Conservation (phyloP, 164 flowering plant species). For the Brasenia schreberi region DNA sequence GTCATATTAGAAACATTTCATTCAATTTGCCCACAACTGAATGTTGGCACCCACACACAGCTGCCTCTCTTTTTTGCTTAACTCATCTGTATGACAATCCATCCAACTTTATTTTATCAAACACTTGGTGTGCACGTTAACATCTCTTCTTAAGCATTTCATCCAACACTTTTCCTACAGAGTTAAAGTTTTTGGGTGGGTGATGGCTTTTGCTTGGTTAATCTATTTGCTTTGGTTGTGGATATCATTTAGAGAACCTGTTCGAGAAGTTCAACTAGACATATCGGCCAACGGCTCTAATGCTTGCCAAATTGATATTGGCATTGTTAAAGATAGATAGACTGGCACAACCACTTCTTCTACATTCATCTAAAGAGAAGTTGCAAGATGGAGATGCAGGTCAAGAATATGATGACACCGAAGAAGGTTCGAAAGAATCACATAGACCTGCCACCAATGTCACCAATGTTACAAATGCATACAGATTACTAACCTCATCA, state of each 20-base stretch:
- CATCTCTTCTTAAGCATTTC: too few species aligned
- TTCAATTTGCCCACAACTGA: too few species aligned
- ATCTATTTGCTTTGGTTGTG: slow-evolving; percentile 28
- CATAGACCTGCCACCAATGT: slow-evolving; percentile 43
- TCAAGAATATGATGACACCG: slow-evolving; percentile 36
- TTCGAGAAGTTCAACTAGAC: slow-evolving; percentile 12
- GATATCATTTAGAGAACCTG: slow-evolving; percentile 35
- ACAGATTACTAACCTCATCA: slow-evolving; percentile 56
- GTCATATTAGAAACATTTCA: too few species aligned
- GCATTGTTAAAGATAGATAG: slow-evolving; percentile 32
- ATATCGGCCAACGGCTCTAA: slow-evolving; percentile 8
- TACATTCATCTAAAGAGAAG: slow-evolving; percentile 17
- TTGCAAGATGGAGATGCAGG: slow-evolving; percentile 38
- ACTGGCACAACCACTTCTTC: slow-evolving; percentile 34
- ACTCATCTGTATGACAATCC: too few species aligned
- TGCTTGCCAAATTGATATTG: background rate
- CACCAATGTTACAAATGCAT: slow-evolving; percentile 40
- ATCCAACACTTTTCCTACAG: too few species aligned
- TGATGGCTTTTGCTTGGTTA: slow-evolving; percentile 51
- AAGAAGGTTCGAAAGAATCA: slow-evolving; percentile 28
- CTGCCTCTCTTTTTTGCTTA: too few species aligned
- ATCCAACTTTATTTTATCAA: too few species aligned
- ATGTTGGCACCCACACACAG: too few species aligned
- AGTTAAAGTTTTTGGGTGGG: slow-evolving; percentile 65
- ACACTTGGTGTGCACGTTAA: too few species aligned